These are phyloP conservation scores for Aureobasidium pullulans DNA, from an alignment of 2,329 filamentous ascomycete genomes.

Conservation along the genomic window DNA sequence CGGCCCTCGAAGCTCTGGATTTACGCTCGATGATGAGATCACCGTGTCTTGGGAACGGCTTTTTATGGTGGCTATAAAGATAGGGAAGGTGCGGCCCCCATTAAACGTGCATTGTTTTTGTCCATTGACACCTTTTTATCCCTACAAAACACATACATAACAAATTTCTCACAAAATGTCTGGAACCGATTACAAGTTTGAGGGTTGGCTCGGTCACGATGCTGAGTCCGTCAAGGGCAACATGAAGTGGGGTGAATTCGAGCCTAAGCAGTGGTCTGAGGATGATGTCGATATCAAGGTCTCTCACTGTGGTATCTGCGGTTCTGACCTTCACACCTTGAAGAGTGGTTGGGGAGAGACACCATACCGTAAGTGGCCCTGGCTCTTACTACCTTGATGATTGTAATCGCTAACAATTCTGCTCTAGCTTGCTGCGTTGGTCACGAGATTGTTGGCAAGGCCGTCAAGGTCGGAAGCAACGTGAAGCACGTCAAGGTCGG, in stretches of 20 bases:
- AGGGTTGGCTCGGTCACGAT: constrained; percentile 51
- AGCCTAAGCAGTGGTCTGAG: constrained; percentile 31
- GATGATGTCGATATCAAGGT: constrained; percentile 28
- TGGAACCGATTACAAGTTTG: constrained; percentile 42
- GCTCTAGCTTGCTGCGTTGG: constrained; percentile 16
- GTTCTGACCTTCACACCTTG: constrained; percentile 26
- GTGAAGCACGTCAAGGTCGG: constrained; percentile 22
- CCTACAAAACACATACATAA: not conserved
- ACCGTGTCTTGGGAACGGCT: not conserved
- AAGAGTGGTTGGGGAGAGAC: constrained; percentile 31
- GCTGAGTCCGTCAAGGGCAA: constrained; percentile 44
- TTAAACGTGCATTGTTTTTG: not conserved
- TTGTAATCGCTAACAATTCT: not conserved
- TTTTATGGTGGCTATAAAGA: not conserved
- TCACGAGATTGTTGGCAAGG: constrained; percentile 21
- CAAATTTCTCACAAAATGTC: constrained; percentile 11
- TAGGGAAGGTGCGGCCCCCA: not conserved
- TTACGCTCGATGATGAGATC: constrained; percentile 8
- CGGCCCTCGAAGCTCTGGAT: not conserved
- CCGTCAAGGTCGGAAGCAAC: constrained; percentile 21
- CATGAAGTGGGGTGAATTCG: constrained; percentile 46
- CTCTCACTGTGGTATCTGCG: constrained; percentile 32
- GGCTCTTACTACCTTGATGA: not conserved
- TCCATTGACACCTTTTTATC: not conserved
- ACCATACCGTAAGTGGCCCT: not conserved